Percentiles rank a stretch among this genome's conserved stretches.
Conservation (phyloP, 352 stramenopile genomes). For the Phytophthora syringae region DNA sequence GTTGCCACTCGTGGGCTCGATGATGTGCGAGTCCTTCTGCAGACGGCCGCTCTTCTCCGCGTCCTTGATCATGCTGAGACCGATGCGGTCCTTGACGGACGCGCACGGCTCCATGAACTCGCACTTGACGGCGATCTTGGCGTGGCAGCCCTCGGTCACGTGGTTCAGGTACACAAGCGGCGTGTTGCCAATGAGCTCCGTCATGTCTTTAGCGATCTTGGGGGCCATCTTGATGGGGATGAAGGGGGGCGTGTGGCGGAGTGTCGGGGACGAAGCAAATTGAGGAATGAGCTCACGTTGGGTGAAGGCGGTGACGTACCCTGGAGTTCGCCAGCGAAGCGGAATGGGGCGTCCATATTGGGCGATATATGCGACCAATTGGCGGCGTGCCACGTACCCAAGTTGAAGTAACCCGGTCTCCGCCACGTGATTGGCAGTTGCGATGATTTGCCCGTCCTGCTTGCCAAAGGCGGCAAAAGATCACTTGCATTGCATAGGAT, state of each 20-base stretch:
- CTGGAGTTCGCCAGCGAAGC: no score
- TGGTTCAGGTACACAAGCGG: constrained; percentile 93
- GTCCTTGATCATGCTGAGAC: constrained; percentile 85
- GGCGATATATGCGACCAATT: constrained; percentile 4
- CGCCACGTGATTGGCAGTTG: constrained; percentile 10
- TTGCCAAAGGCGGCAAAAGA: no score
- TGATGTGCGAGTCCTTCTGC: constrained; percentile 85
- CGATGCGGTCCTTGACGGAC: constrained; percentile 89
- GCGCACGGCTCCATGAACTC: constrained; percentile 92
- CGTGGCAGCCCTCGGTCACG: constrained; percentile 78
- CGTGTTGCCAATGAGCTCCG: constrained; percentile 95
- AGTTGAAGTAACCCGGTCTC: constrained; percentile 4
- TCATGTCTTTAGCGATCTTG: constrained; percentile 94
- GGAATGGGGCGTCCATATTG: constrained; percentile 1
- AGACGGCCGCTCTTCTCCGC: constrained; percentile 75
- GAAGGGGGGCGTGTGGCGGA: background rate
- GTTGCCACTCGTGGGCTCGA: constrained; percentile 96
- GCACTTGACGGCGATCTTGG: constrained; percentile 90
- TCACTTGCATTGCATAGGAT: no score
- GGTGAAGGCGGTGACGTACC: no score
- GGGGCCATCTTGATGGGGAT: constrained; percentile 22
- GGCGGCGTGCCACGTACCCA: background rate
- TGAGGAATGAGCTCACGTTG: constrained; percentile 26
- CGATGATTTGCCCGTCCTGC: constrained; percentile 4
- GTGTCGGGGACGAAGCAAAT: constrained; percentile 15